These are phyloP conservation scores for Fraxinus nigra DNA, from an alignment of 305 asterid species.

Conservation along the genomic window DNA sequence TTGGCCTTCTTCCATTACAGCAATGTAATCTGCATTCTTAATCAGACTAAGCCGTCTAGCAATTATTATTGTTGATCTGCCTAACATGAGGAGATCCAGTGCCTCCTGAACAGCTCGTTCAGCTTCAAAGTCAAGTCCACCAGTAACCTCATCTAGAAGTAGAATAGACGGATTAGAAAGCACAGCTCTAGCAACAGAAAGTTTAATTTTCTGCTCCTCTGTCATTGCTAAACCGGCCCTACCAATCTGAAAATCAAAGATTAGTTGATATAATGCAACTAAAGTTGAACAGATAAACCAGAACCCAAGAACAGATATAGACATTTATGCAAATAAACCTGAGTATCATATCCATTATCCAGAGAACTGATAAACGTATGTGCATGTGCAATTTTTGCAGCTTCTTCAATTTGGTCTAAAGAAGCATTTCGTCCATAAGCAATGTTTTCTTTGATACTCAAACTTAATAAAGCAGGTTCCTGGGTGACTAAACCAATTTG, in stretches of 20 bases:
- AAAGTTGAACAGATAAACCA: constrained; percentile 6
- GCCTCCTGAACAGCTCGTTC: constrained; percentile 97
- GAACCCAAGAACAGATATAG: constrained; percentile 19
- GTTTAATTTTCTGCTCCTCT: constrained; percentile 96
- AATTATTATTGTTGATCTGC: constrained; percentile 94
- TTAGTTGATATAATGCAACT: constrained; percentile 12
- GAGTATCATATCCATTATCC: constrained; percentile 90
- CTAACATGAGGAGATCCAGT: constrained; percentile 94
- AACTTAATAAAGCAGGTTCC: constrained; percentile 97
- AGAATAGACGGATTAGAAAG: constrained; percentile 92
- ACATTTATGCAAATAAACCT: constrained; percentile 46
- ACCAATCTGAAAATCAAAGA: constrained; percentile 67
- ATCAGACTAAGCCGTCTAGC: constrained; percentile 94
- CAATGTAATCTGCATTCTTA: constrained; percentile 95
- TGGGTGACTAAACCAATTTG: constrained; percentile 98
- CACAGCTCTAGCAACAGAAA: constrained; percentile 97
- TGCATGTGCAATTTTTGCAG: constrained; percentile 98
- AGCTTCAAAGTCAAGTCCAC: constrained; percentile 99
- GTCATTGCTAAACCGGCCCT: constrained; percentile 82
- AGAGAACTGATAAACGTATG: constrained; percentile 95
- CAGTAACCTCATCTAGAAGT: constrained; percentile 98
- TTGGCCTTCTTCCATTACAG: constrained; percentile 99
- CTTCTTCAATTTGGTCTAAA: constrained; percentile 92
- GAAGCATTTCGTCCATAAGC: constrained; percentile 96
- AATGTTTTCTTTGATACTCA: constrained; percentile 93